Percentiles rank a stretch among this genome's conserved stretches.
These are phyloP conservation scores for Styphnolobium japonicum DNA, from an alignment of 306 rosid genomes.

Conservation along the genomic window DNA sequence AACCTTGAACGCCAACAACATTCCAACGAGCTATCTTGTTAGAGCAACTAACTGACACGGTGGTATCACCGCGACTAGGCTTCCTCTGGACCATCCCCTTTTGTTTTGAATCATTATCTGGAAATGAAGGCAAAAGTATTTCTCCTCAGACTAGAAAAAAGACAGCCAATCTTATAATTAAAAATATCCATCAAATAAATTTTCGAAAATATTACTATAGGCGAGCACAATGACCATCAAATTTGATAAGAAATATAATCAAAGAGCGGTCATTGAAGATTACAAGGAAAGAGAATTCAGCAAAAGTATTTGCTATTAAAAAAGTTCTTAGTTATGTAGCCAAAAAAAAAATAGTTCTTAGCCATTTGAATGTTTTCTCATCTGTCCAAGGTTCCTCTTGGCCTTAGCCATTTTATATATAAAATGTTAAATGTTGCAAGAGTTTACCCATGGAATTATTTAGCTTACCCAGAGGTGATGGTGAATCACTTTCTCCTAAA, in stretches of 20 bases:
- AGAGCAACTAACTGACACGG: constrained; percentile 93
- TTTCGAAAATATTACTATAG: neutral
- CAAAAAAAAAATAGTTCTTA: too few species aligned
- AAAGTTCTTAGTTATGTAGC: too few species aligned
- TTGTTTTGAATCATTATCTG: constrained; percentile 42
- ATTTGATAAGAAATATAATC: neutral
- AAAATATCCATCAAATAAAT: neutral
- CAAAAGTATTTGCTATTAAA: neutral
- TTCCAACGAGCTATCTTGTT: constrained; percentile 79
- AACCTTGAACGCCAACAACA: constrained; percentile 49
- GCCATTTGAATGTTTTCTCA: constrained; percentile 1
- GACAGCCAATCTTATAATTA: neutral
- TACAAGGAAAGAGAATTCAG: neutral
- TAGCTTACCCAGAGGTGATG: constrained; percentile 29
- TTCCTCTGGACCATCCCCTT: constrained; percentile 71
- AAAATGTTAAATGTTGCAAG: constrained; percentile 7
- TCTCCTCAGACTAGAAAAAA: constrained; percentile 16
- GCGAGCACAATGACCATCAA: neutral
- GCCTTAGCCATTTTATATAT: constrained; percentile 3
- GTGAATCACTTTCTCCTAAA: constrained; percentile 30
- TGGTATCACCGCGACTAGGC: constrained; percentile 94
- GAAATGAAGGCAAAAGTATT: constrained; percentile 15
- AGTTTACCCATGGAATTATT: neutral
- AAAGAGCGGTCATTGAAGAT: neutral
- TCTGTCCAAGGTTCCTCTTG: neutral